Conservation (phyloP, 306 rosid genomes). For the Vigna nakashimae region DNA sequence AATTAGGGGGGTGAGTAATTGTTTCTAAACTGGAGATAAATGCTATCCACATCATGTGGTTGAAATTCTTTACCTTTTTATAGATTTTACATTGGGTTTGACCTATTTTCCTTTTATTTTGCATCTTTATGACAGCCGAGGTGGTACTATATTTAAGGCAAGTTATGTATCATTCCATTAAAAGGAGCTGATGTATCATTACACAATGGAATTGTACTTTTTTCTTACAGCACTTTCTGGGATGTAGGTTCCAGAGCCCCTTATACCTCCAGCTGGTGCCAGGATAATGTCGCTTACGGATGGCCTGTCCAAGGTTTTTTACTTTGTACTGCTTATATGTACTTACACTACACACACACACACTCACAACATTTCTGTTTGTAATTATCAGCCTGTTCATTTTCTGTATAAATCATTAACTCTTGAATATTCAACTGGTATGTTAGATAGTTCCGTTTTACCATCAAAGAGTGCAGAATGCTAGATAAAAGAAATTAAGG, state of each 20-base stretch:
- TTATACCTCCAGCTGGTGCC: constrained; percentile 95
- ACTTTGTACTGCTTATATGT: background rate
- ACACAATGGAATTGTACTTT: constrained; percentile 27
- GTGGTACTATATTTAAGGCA: constrained; percentile 88
- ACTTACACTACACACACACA: background rate
- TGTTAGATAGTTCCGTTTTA: constrained; percentile 27
- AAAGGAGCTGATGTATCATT: constrained; percentile 37
- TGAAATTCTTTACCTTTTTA: constrained; percentile 35
- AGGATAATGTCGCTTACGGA: constrained; percentile 95
- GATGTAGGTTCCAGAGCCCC: constrained; percentile 93
- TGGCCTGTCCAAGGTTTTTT: constrained; percentile 87
- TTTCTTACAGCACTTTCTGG: constrained; percentile 40
- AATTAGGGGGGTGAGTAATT: constrained; percentile 86
- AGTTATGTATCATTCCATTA: constrained; percentile 44
- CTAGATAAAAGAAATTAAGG: constrained; percentile 8
- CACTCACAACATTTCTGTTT: background rate
- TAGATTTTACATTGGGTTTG: constrained; percentile 37
- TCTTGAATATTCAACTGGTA: constrained; percentile 27
- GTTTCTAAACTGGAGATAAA: constrained; percentile 35
- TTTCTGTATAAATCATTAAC: constrained; percentile 21
- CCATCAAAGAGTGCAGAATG: constrained; percentile 1
- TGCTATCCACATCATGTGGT: background rate
- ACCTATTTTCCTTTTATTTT: constrained; percentile 42
- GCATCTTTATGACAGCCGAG: constrained; percentile 71
- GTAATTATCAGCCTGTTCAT: constrained; percentile 5